Evolutionary conservation across 179 eudicot genomes (phyloP), one percentile per base, ranked within the genome.

Genomic region (Corrigiola litoralis): DNA sequence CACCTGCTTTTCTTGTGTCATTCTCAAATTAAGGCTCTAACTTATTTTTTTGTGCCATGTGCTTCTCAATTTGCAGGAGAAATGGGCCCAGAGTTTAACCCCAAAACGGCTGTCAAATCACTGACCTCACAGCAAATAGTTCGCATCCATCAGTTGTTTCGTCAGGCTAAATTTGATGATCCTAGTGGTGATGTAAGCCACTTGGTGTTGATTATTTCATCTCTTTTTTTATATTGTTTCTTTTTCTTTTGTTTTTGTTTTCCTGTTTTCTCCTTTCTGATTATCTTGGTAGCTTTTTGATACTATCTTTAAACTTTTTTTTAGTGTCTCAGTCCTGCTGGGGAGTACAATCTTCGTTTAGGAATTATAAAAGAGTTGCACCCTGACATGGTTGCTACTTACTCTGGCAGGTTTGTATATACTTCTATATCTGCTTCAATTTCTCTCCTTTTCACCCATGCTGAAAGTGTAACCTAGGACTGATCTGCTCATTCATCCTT

Each of bases 341-440:
- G 99, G 46, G 99, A 94, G 80, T 94, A 94, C 80, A 94, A 94
- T 74, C 87, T 94, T 70, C 99, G 99, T 46, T 81, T 94, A 65
- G 99, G 99, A 68, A 90, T 94, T 65, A 84, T 90, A 63, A 94
- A 94, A 81, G 99, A 94, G 77, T 85, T 94, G 79, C 97, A 94
- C 63, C 99, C 99, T n/a, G 99, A 94, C 66, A 90, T 94, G 97
- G 99, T 94, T 74, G 97, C 97, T 20, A 94, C 99, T 59, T 88
- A 90, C 80, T 90, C 99, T 48, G 99, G 97, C 87, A 94, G 99
- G 99, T 94, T 66, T 66, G 74, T 62, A 56, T 69, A 38, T 34
- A 11, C 58, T 33, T 49, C 3, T 31, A 29, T 17, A 18, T 31
- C 42, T 46, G 13, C n/a, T 2, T 11, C 24, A 49, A 40, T 12